A percentile compares a stretch with the other conserved stretches of the same genome.
Evolutionary conservation across 2,329 filamentous ascomycete genomes (phyloP).

Genomic region (Trichothecium roseum): DNA sequence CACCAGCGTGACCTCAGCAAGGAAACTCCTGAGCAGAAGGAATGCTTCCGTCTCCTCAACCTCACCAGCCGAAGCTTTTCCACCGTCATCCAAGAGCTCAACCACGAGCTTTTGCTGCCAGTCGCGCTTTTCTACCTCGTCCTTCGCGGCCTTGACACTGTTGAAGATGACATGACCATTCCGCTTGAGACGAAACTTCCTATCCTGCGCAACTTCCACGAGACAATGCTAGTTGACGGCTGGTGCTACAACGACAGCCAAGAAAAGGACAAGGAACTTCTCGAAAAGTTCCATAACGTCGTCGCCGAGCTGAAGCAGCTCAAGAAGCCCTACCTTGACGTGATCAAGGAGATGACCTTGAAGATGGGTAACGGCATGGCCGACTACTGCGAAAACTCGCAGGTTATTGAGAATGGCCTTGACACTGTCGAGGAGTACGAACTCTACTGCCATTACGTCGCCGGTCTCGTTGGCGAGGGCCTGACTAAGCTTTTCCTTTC

Average conservation of each 20-base stretch:
- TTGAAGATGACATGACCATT: slow-evolving; percentile 97
- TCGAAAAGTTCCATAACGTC: slow-evolving; percentile 86
- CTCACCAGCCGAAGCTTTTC: slow-evolving; percentile 88
- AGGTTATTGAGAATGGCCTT: slow-evolving; percentile 70
- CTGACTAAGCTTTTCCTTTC: slow-evolving; percentile 84
- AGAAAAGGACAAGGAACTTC: slow-evolving; percentile 87
- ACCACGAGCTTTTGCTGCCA: slow-evolving; percentile 85
- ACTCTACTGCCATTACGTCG: slow-evolving; percentile 95
- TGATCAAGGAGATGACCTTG: slow-evolving; percentile 85
- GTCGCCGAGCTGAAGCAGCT: slow-evolving; percentile 79
- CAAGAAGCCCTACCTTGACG: slow-evolving; percentile 71
- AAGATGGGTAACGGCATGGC: slow-evolving; percentile 99
- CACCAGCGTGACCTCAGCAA: slow-evolving; percentile 70
- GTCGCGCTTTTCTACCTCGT: slow-evolving; percentile 88
- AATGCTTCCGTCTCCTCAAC: slow-evolving; percentile 81
- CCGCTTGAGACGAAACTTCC: slow-evolving; percentile 73
- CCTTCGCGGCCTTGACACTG: slow-evolving; percentile 88
- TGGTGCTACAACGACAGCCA: slow-evolving; percentile 87
- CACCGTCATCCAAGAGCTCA: slow-evolving; percentile 88
- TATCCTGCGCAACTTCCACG: slow-evolving; percentile 71
- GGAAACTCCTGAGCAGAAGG: slow-evolving; percentile 62
- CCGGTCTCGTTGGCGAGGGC: slow-evolving; percentile 95
- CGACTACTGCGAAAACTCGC: slow-evolving; percentile 79
- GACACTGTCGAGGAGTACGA: slow-evolving; percentile 84
- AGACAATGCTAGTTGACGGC: slow-evolving; percentile 68